Evolutionary conservation across 225 moss, liverwort and hornwort genomes (phyloP), one percentile per base, ranked within the genome.

Genomic region (Pleurozium schreberi): DNA sequence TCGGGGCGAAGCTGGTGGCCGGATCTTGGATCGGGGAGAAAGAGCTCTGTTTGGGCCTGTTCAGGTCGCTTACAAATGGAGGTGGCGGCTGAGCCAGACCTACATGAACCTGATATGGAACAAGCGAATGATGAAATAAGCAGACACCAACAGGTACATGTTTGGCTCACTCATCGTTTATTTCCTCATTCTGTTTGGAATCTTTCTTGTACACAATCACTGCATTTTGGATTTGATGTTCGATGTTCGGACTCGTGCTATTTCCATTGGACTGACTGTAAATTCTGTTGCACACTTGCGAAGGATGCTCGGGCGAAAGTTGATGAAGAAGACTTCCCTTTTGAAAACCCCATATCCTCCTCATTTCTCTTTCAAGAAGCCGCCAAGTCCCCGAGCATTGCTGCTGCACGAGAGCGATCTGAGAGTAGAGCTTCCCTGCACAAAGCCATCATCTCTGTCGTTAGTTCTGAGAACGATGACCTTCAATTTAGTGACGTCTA

Each of bases 61-160:
- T 90, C 93, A 58, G 93, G 89, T 42, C 93, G 77, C 58, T 88
- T 94, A 27, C 94, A 94, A 55, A 92, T 93, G 87, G 87, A 90
- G 58, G 89, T 91, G 52, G 89, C 91, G 59, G 91, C 90, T 36
- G 94, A 94, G 84, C 93, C 93, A 42, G 90, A 94, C 82, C 84
- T 94, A 14, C 87, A 91, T 64, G 93, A 94, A 47, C 94, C 94
- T 38, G 91, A 92, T 61, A 89, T 94, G 92, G 94, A 91, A 75
- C 94, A 91, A 82, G 91, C 92, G 61, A 94, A 88, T 83, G 83
- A 87, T 59, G 79, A 87, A 14, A 80, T 65, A 80, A 57, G 42
- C 42, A 85, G 89, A 91, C 61, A 64, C 84, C 85, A 89, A n/a
- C 70, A 90, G 91, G 93, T 93, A 86, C 59, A 75, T 17, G 31